A percentile compares a stretch with the other conserved stretches of the same genome.
Evolutionary conservation across 768 basidiomycete genomes (phyloP).

Genomic region (Rhizopogon vulgaris): DNA sequence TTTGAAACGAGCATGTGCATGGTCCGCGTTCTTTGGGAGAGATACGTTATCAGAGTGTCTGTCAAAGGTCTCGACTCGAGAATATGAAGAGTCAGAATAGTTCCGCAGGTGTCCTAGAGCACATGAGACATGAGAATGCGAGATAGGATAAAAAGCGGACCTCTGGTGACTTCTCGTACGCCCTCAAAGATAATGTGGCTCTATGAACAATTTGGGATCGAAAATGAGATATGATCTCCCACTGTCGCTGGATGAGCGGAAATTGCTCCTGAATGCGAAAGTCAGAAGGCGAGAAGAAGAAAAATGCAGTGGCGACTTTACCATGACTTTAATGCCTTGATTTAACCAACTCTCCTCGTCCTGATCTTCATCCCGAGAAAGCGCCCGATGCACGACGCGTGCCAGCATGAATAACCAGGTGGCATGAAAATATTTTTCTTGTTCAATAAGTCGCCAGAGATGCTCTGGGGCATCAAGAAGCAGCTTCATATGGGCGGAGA

Average conservation of each 20-base stretch:
- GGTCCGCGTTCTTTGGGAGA: conserved; percentile 64
- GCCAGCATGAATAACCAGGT: conserved; percentile 85
- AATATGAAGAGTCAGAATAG: conserved; percentile 79
- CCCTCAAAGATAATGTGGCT: conserved; percentile 77
- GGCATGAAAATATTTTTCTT: conserved; percentile 72
- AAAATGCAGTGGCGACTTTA: conserved; percentile 23
- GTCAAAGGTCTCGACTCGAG: conserved; percentile 77
- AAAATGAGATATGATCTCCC: conserved; percentile 86
- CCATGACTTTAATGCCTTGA: conserved; percentile 59
- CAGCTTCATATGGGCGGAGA: conserved; percentile 88
- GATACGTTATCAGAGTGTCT: conserved; percentile 65
- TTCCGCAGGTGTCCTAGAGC: conserved; percentile 67
- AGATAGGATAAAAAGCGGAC: conserved; percentile 28
- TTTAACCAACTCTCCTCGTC: conserved; percentile 56
- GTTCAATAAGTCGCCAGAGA: conserved; percentile 82
- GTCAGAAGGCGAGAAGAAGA: background rate
- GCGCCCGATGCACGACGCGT: conserved; percentile 74
- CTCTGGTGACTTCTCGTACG: conserved; percentile 44
- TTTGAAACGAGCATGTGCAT: conserved; percentile 41
- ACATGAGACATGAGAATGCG: background rate
- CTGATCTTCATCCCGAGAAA: conserved; percentile 57
- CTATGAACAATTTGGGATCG: conserved; percentile 84
- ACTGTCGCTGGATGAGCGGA: conserved; percentile 86
- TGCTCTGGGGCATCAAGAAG: conserved; percentile 89
- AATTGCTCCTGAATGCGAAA: conserved; percentile 62